Evolutionary conservation across 2,329 filamentous ascomycete species (phyloP), one percentile per base, ranked within the genome.

Genomic region (Paecilomyces sp.): DNA sequence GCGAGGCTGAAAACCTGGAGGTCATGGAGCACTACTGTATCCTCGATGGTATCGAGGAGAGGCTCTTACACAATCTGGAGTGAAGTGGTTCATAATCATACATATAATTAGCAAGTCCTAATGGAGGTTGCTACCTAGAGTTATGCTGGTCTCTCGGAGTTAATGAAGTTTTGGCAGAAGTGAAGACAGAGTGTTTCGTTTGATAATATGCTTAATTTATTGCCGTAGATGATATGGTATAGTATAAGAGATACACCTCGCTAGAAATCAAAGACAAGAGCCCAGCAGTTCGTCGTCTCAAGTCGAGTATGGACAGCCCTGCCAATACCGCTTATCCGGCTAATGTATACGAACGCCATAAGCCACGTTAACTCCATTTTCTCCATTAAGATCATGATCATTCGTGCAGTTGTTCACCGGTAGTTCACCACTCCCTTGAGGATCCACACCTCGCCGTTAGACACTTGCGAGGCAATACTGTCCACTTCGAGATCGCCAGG

Each of bases 11-110:
- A 82, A 99, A 99, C 76, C 76, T 99, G 63, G 92, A 95, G 67
- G 94, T 99, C 25, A 84, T 96, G 69, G 92, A 96, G 74, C 93
- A 97, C 76, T 90, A 91, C 73, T 97, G 90, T 69, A 91, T 97
- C 63, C 79, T 97, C 61, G 90, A 96, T 68, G 89, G 89, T 18
- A 88, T 97, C 60, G 92, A 97, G 79, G 85, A 92, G 70, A 86
- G 94, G 71, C 79, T 99, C 61, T 78, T 97, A 69, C 82, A 82
- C 71, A 77, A 76, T 55, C 69, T 73, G 65, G 72, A 66, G 33
- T 62, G 56, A 64, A 64, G 57, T 64, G 59, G 61, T 63, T 5
- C 28, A 7, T 28, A 12, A 62, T 5, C 28, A 7, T 28, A 12
- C 12, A 30, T 58, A 55, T 55, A 22, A 18, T 22, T 47, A 18